Percentiles rank a stretch among this genome's conserved stretches.
Evolutionary conservation across 345 rosid genomes (phyloP).

Genomic region (Noccaea caerulescens): DNA sequence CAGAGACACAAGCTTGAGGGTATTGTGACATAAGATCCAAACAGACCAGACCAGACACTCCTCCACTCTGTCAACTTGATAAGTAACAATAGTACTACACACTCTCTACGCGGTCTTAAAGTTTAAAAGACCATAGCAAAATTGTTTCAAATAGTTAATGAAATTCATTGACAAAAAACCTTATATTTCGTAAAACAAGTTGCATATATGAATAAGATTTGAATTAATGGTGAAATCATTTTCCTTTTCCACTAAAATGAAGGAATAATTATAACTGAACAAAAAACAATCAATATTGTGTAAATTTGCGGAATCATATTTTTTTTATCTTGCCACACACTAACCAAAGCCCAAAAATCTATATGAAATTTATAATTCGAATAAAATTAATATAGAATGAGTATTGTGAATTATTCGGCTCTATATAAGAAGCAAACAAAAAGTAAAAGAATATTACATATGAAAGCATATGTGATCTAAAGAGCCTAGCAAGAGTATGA

Average conservation of each 20-base stretch:
- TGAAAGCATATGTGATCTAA: constrained; percentile 36
- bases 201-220: background rate
- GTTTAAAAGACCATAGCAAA: background rate
- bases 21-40: constrained; percentile 37
- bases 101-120: constrained; percentile 7
- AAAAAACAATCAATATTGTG: background rate
- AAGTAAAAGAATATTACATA: constrained; percentile 37
- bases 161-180: background rate
- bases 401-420: constrained; percentile 28
- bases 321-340: background rate
- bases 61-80: constrained; percentile 35
- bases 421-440: constrained; percentile 13
- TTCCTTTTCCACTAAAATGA: background rate
- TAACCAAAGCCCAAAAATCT: background rate
- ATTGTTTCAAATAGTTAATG: background rate
- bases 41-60: constrained; percentile 33
- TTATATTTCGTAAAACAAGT: too few relatives aligned
- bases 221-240: background rate
- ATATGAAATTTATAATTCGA: background rate
- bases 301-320: background rate
- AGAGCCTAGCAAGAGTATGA: constrained; percentile 29
- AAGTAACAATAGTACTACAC: constrained; percentile 18
- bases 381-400: background rate
- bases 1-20: constrained; percentile 32
- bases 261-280: background rate